Evolutionary conservation across 1,284 basidiomycete species (phyloP), one percentile per base, ranked within the genome.

Genomic region (Hemileia vastatrix): DNA sequence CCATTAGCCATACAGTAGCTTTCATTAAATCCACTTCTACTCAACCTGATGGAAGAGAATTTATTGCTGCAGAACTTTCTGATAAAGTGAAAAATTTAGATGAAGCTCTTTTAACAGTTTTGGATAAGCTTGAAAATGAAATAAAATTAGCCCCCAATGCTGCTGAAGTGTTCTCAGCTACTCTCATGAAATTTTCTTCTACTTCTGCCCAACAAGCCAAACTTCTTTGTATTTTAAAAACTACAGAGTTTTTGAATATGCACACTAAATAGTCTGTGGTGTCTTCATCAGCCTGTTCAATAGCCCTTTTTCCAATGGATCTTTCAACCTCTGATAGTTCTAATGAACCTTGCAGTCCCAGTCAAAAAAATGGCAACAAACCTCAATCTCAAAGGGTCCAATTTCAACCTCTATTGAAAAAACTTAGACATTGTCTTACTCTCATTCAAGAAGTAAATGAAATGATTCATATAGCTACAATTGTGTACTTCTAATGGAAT

Each of bases 231-330:
- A 86, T 96, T 5, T 79, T 97, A 66, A 97, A 96, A 79, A 94
- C 91, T 6, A 88, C 96, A 71, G 92, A 96, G 74, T 93, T 91
- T 76, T 90, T 95, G 83, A 90, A 90, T 77, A 85, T 87, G 1
- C 83, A 85, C 21, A 59, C 63, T 3, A 70, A 68, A 21, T 86
- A 84, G 71, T 71, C 81, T 15, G 70, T 77, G n/a, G 69, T 79
- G 32, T 24, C 59, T 32, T n/a, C n/a, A n/a, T n/a, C n/a, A n/a
- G n/a, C n/a, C n/a, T n/a, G n/a, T n/a, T n/a, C n/a, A n/a, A n/a
- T n/a, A n/a, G n/a, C n/a, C n/a, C n/a, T n/a, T n/a, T n/a, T n/a
- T n/a, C n/a, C n/a, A n/a, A 50, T 36, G 49, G 27, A 9, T 40
- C 33, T 11, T 36, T 6, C 8, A 2, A 24, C 54, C 55, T 54